Conservation (phyloP, 2,329 filamentous ascomycete species). For the Elsinoe australis region DNA sequence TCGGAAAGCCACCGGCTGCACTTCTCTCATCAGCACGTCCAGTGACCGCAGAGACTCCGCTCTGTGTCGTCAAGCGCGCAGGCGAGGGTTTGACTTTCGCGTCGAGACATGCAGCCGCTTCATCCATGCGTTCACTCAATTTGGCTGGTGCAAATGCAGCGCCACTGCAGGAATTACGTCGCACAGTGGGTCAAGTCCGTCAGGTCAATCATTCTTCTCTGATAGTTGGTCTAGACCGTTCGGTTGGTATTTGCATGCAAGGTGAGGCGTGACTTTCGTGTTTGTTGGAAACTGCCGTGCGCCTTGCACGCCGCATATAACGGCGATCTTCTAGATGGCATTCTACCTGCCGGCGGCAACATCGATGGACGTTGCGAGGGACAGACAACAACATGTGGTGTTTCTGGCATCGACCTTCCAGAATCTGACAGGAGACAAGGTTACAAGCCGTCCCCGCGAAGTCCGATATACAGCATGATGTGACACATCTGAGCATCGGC, state of each 20-base stretch:
- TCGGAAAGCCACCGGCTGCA: too few species aligned
- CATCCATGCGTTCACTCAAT: slow-evolving; percentile 9
- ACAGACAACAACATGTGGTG: neutral
- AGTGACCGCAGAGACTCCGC: slow-evolving; percentile 7
- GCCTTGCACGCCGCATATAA: slow-evolving; percentile 1
- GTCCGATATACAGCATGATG: slow-evolving; percentile 14
- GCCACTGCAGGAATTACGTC: too few species aligned
- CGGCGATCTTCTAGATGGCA: slow-evolving; percentile 12
- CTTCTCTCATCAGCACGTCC: too few species aligned
- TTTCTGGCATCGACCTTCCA: slow-evolving; percentile 6
- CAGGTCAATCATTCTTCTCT: too few species aligned
- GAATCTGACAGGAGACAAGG: slow-evolving; percentile 5
- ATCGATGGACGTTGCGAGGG: neutral
- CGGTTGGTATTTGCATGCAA: neutral
- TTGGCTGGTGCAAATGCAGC: too few species aligned
- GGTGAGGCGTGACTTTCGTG: neutral
- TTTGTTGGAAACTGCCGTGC: slow-evolving; percentile 3
- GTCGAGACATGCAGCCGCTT: slow-evolving; percentile 8
- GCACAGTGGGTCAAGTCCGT: too few species aligned
- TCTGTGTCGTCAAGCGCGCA: slow-evolving; percentile 6
- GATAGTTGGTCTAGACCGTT: slow-evolving; percentile 15
- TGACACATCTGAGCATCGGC: slow-evolving; percentile 2
- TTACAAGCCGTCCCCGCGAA: neutral
- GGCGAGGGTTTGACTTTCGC: neutral
- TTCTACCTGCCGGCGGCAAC: neutral